Evolutionary conservation across 208 protist species (phyloP), one percentile per base, ranked within the genome.

Genomic region (Acanthamoeba healyi): DNA sequence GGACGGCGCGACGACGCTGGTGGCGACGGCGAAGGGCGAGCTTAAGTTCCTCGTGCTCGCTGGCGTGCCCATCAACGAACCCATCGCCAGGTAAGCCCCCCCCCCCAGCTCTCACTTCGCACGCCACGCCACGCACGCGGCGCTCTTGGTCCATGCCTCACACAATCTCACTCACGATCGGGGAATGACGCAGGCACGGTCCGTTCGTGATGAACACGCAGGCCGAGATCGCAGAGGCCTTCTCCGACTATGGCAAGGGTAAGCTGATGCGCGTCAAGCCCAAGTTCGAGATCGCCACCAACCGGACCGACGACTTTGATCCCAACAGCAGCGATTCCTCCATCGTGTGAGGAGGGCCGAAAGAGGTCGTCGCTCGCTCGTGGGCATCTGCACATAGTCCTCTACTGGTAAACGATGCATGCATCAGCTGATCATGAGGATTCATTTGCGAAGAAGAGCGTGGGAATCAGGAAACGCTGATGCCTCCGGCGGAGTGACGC

Each of bases 131-230:
- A n/a, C n/a, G n/a, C n/a, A n/a, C n/a, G n/a, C n/a, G n/a, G n/a
- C n/a, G n/a, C n/a, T n/a, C n/a, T n/a, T n/a, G n/a, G n/a, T n/a
- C n/a, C n/a, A n/a, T n/a, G n/a, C n/a, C n/a, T n/a, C n/a, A n/a
- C n/a, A n/a, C n/a, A n/a, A n/a, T n/a, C n/a, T n/a, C n/a, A n/a
- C n/a, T n/a, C n/a, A n/a, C n/a, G n/a, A n/a, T n/a, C n/a, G n/a
- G n/a, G n/a, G n/a, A n/a, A n/a, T n/a, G 44, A 15, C 12, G 44
- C 63, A 86, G 82, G 95, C 96, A 98, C 91, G 98, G 98, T 24
- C 98, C 98, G 29, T 99, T 99, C 92, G 98, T 99, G 77, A 98
- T 98, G 97, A 98, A 98, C 96, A 99, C 98, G n/a, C 74, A 96
- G 56, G 96, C 97, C 61, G 98, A 99, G 94, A 98, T 99, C 93